Base-by-base conservation (phyloP, 2,329 filamentous ascomycete species). In the Trichoderma semiorbis region DNA sequence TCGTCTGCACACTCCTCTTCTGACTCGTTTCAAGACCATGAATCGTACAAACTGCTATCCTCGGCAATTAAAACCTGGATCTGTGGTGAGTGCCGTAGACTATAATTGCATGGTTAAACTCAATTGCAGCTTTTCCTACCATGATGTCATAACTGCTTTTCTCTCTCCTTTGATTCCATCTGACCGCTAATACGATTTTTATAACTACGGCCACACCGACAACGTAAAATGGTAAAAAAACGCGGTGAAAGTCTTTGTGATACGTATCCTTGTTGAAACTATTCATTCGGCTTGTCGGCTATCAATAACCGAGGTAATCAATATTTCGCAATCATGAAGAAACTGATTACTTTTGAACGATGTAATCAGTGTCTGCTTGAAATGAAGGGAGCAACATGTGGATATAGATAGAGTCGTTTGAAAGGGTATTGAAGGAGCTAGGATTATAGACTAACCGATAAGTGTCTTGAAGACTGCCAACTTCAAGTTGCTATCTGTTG, bases 111-210 rank as follows among this genome's bases (percentile, higher is more conserved):
- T 47, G 36, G 43, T 57, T 62, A 68, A 68, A 69, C 57, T 69
- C 66, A 69, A 69, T 62, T 62, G 66, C 36, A 53, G 28, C 10
- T 28, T 62, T 16, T 26, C 3, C 21, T 61, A 39, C 16, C 57
- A 69, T 69, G 66, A 69, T 69, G 66, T 69, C 66, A 69, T 69
- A 69, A 6, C 16, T 5, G 8, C 8, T 7, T 2, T 67, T 28
- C 16, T 55, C 16, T 66, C 53, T n/a, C 16, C 7, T 1, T 10
- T 43, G 39, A 43, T 10, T 21, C 12, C 47, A 28, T 39, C 7
- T 34, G 57, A 21, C 62, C 21, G 36, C 61, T 28, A 65, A 50
- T 32, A 50, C 39, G 39, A 4, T 6, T 21, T 12, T 53, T 43
- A 43, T 43, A 10, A 43, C 7, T 4, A 53, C 47, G 11, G 21